Evolutionary conservation across 306 rosid genomes (phyloP).

Genomic region (Cicer arietinum): DNA sequence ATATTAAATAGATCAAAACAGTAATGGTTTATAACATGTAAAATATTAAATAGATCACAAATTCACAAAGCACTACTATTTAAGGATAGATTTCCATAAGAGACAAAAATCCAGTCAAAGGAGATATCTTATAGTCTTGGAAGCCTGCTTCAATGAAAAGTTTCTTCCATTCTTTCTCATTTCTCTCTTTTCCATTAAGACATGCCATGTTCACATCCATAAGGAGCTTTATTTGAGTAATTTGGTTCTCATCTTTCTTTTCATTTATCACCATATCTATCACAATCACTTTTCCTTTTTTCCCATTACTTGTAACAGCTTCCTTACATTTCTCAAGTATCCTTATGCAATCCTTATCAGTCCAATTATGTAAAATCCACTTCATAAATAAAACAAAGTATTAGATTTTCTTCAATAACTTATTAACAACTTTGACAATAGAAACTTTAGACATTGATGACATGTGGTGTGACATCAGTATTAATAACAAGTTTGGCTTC

Average conservation of each 20-base stretch:
- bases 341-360: constrained; percentile 46
- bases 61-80: neutral
- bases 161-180: constrained; percentile 52
- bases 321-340: constrained; percentile 51
- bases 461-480: too few species aligned
- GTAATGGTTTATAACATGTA: too few species aligned
- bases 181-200: constrained; percentile 47
- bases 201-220: constrained; percentile 49
- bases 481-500: too few species aligned
- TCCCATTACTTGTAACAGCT: constrained; percentile 40
- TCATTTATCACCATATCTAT: constrained; percentile 54
- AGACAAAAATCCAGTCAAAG: constrained; percentile 49
- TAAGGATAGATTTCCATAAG: constrained; percentile 60
- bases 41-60: too few species aligned
- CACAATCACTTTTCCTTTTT: constrained; percentile 50
- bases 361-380: constrained; percentile 46
- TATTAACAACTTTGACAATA: too few species aligned
- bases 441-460: too few species aligned
- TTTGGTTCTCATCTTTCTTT: constrained; percentile 30
- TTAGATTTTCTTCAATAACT: neutral
- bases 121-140: constrained; percentile 45
- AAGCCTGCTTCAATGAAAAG: constrained; percentile 56
- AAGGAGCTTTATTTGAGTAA: constrained; percentile 41
- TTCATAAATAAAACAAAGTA: neutral
- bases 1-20: too few species aligned